Percentiles rank a stretch among this genome's conserved stretches.
Evolutionary conservation across 495 filamentous ascomycete genomes (phyloP).

Genomic region (Lepidopterella palustris): DNA sequence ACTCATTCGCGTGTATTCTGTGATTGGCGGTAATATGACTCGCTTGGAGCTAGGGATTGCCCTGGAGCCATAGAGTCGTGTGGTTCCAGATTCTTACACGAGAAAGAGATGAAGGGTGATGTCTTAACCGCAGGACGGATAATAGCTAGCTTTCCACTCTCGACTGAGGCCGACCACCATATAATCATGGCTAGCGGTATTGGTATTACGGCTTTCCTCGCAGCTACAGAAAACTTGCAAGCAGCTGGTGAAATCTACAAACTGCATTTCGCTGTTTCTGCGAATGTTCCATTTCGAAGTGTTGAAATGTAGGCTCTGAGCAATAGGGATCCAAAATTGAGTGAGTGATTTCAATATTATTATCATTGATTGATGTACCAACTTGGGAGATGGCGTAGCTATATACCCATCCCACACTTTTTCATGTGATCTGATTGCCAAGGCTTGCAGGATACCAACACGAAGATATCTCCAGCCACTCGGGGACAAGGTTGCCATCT

Average conservation of each 20-base stretch:
- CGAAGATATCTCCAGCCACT: conserved; percentile 30
- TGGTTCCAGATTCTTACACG: conserved; percentile 23
- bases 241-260: conserved; percentile 15
- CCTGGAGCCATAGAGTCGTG: conserved; percentile 15
- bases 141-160: conserved; percentile 19
- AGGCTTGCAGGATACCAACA: no score
- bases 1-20: conserved; percentile 25
- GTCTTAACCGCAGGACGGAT: conserved; percentile 11
- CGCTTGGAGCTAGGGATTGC: conserved; percentile 23
- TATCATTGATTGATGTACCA: not conserved
- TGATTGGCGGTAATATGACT: conserved; percentile 14
- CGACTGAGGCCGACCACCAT: conserved; percentile 17
- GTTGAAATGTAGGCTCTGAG: not conserved
- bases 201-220: conserved; percentile 25
- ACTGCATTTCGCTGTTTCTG: conserved; percentile 38
- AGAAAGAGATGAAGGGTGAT: conserved; percentile 9
- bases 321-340: not conserved
- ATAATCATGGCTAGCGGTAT: conserved; percentile 28
- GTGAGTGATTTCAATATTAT: not conserved
- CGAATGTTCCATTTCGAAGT: conserved; percentile 14
- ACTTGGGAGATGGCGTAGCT: not conserved
- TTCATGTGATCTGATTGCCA: not conserved
- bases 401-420: not conserved
- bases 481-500: conserved; percentile 36
- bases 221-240: conserved; percentile 11